Base-by-base conservation (phyloP, 768 basidiomycete species). In the Clavaria fumosa region DNA sequence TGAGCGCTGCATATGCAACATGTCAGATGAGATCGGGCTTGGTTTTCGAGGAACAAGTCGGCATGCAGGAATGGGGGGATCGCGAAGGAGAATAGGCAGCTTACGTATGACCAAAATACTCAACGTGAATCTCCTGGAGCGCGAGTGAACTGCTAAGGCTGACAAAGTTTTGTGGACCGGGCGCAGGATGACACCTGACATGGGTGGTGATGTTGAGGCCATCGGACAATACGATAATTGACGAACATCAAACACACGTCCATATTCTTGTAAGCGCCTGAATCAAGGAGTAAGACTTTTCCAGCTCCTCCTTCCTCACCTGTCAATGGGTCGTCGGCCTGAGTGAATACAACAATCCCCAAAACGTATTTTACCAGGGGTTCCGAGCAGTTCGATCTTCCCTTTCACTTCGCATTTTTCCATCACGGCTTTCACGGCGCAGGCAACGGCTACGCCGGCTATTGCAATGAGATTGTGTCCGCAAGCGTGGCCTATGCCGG, bases 391-490 rank as follows among this genome's bases (percentile, higher is more conserved):
- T 14, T 78, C 63, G 9, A 88, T 66, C 42, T 69, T 78, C 10
- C 79, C 83, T 1, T 72, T 49, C 26, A 86, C 72, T 43, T 75
- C 54, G 43, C 75, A 66, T 38, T 69, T 59, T 39, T 75, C 56
- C 42, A 86, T 57, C 1, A 70, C 78, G 4, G 64, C 64, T 49
- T 72, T 76, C n/a, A 78, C 64, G 0, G 75, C 78, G 37, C 72
- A 64, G 0, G 81, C 77, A 19, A 82, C 67, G 2, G 75, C 80
- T 9, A 85, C 75, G 3, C 82, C 82, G 38, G 63, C 47, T 17
- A 85, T 79, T 1, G 78, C 82, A 36, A 88, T 86, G 34, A 88
- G 60, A 47, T 86, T 86, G 50, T 88, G 83, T 2, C 83, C 83
- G 47, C 83, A 86, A 1, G 77, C 79, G 44, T 81, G 79, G 0